Evolutionary conservation across 225 moss, liverwort and hornwort species (phyloP), one percentile per base, ranked within the genome.

Genomic region (Pseudisothecium myosuroides): DNA sequence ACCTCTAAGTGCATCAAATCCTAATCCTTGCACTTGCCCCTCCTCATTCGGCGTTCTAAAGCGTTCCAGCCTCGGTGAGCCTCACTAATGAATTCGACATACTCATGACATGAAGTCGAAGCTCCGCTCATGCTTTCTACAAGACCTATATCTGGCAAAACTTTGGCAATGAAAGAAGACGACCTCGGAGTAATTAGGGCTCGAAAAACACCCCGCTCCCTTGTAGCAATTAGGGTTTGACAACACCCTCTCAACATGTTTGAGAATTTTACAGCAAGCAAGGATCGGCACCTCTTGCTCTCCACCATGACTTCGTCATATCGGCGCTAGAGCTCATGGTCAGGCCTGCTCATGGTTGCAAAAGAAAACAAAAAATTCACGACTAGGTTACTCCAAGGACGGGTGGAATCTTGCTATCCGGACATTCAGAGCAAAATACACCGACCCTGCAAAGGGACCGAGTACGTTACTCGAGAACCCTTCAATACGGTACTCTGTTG

Each of bases 381-480:
- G 36, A 63, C 90, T 86, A n/a, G n/a, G n/a, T n/a, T n/a, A 96
- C 90, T 96, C 95, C 78, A 96, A 89, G 67, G 95, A 96, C 37
- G 96, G 96, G 76, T 92, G 92, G 36, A 96, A 87, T 76, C 94
- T 81, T 23, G 94, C 94, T 37, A 96, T 89, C 87, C 93, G 94
- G n/a, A 98, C 95, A 85, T 97, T 94, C 7, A n/a, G n/a, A n/a
- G n/a, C n/a, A n/a, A n/a, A n/a, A n/a, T n/a, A n/a, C n/a, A n/a
- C n/a, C n/a, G n/a, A n/a, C n/a, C n/a, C n/a, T n/a, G n/a, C n/a
- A n/a, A n/a, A n/a, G n/a, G n/a, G n/a, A n/a, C n/a, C n/a, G n/a
- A n/a, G n/a, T n/a, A n/a, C n/a, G n/a, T n/a, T n/a, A n/a, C n/a
- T n/a, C n/a, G n/a, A n/a, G n/a, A n/a, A n/a, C n/a, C n/a, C n/a